Evolutionary conservation across 2,329 filamentous ascomycete species (phyloP).

Genomic region (Plectosphaerella sp.): DNA sequence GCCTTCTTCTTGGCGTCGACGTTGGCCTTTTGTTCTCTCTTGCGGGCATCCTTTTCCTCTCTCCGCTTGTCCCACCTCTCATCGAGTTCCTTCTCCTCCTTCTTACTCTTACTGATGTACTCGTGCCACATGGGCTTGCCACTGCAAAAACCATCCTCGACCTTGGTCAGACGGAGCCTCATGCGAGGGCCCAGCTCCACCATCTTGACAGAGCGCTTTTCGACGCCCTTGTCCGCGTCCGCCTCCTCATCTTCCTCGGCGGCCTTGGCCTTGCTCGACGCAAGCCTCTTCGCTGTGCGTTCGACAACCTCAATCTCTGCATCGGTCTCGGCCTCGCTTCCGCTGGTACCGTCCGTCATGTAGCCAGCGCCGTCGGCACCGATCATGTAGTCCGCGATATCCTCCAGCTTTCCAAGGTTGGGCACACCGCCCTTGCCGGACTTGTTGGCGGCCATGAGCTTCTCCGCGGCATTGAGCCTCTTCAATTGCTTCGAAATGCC

Average conservation of each 20-base stretch:
- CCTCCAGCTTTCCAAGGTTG: slow-evolving; percentile 84
- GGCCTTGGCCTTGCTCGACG: slow-evolving; percentile 41
- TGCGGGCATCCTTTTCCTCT: slow-evolving; percentile 77
- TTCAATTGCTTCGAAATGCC: slow-evolving; percentile 81
- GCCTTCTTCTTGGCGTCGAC: slow-evolving; percentile 76
- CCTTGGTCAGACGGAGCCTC: slow-evolving; percentile 85
- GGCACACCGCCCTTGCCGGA: slow-evolving; percentile 70
- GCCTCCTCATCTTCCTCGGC: slow-evolving; percentile 38
- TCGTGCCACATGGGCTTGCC: slow-evolving; percentile 98
- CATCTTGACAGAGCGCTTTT: slow-evolving; percentile 85
- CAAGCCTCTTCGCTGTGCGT: slow-evolving; percentile 55
- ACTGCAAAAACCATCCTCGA: slow-evolving; percentile 86
- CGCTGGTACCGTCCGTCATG: slow-evolving; percentile 75
- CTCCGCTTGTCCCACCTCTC: slow-evolving; percentile 74
- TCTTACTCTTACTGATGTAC: slow-evolving; percentile 78
- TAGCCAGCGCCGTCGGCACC: slow-evolving; percentile 80
- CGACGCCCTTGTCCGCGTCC: slow-evolving; percentile 55
- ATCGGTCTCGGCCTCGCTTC: slow-evolving; percentile 90
- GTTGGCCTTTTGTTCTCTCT: slow-evolving; percentile 81
- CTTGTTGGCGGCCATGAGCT: slow-evolving; percentile 58
- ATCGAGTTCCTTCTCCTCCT: slow-evolving; percentile 75
- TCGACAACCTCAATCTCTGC: slow-evolving; percentile 86
- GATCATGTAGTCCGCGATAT: slow-evolving; percentile 92
- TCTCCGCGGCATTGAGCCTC: slow-evolving; percentile 80
- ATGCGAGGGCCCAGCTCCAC: slow-evolving; percentile 89